Percentiles rank a stretch among this genome's conserved stretches.
Evolutionary conservation across 352 stramenopile genomes (phyloP).

Genomic region (Phytopythium oedochilum): DNA sequence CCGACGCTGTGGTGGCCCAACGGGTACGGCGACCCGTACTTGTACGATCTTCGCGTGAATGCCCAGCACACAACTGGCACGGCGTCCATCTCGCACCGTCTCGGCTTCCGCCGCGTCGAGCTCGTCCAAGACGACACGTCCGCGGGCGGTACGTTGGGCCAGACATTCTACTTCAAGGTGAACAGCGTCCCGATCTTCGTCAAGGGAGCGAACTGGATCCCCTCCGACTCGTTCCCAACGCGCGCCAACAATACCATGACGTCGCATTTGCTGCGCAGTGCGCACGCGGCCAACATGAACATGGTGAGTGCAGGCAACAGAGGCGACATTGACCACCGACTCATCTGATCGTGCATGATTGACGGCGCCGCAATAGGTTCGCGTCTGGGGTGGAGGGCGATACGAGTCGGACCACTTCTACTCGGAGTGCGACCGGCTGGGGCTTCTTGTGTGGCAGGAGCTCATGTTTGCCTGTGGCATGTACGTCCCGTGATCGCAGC

Average conservation of each 20-base stretch:
- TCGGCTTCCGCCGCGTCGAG: slow-evolving; percentile 57
- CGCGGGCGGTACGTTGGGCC: slow-evolving; percentile 33
- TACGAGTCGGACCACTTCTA: slow-evolving; percentile 88
- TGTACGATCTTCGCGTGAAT: slow-evolving; percentile 56
- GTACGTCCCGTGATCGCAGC: slow-evolving; percentile 30
- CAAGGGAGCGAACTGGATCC: slow-evolving; percentile 82
- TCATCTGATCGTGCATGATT: neutral
- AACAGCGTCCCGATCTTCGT: slow-evolving; percentile 63
- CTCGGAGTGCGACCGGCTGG: slow-evolving; percentile 65
- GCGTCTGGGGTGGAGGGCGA: slow-evolving; percentile 85
- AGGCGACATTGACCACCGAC: neutral
- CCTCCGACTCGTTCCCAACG: slow-evolving; percentile 70
- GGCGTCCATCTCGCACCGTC: slow-evolving; percentile 32
- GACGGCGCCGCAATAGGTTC: slow-evolving; percentile 26
- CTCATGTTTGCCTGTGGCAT: slow-evolving; percentile 89
- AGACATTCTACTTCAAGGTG: slow-evolving; percentile 75
- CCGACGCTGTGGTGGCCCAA: slow-evolving; percentile 71
- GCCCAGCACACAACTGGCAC: slow-evolving; percentile 20
- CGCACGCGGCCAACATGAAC: slow-evolving; percentile 73
- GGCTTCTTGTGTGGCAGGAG: slow-evolving; percentile 88
- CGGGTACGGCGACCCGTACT: slow-evolving; percentile 50
- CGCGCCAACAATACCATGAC: slow-evolving; percentile 29
- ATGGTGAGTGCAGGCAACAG: slow-evolving; percentile 32
- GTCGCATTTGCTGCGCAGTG: slow-evolving; percentile 50
- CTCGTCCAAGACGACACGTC: slow-evolving; percentile 49